Base-by-base conservation (phyloP, 1,284 basidiomycete genomes). In the Pascua guehoae region DNA sequence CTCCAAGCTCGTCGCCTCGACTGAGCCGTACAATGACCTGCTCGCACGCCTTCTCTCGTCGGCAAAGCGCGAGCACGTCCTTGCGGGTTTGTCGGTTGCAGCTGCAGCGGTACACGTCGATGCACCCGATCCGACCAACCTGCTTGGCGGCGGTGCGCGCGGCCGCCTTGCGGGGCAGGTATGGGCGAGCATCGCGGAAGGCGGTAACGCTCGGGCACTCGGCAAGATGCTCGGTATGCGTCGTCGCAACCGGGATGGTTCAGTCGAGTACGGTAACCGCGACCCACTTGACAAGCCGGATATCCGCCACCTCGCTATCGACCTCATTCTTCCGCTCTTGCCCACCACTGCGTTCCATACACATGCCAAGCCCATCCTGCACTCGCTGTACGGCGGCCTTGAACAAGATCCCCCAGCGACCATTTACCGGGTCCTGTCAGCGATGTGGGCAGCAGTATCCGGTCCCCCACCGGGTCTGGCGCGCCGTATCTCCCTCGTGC, bases 221-320 rank as follows among this genome's bases (percentile, higher is more conserved):
- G 72, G 72, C 14, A 77, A 77, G 61, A 60, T 75, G 51, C 63
- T 79, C 51, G 67, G 67, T 15, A 78, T 78, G 76, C 56, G 75
- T 45, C 58, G 71, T 38, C 62, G 74, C 37, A 72, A 66, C 47
- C 73, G 74, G 57, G 73, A 74, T 8, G 75, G 73, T 12, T 58
- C 65, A 1, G 53, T 54, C 24, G 66, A 59, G 15, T 71, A 73
- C 53, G 62, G 65, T n/a, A 59, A 66, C 40, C 61, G 60, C 17
- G 74, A 77, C 54, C 74, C 74, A 0, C 53, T 73, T 37, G 73
- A 77, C 56, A 68, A 66, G 53, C 69, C 65, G 65, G 75, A 77
- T 53, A 76, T 77, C 45, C 70, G 76, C 32, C 73, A 77, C 60
- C 65, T 74, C 11, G 66, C 70, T 12, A 58, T 79, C 18, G 65